phyloP scores from a whole-genome alignment of 129 eudicot genomes.

The Tagetes erecta region DNA sequence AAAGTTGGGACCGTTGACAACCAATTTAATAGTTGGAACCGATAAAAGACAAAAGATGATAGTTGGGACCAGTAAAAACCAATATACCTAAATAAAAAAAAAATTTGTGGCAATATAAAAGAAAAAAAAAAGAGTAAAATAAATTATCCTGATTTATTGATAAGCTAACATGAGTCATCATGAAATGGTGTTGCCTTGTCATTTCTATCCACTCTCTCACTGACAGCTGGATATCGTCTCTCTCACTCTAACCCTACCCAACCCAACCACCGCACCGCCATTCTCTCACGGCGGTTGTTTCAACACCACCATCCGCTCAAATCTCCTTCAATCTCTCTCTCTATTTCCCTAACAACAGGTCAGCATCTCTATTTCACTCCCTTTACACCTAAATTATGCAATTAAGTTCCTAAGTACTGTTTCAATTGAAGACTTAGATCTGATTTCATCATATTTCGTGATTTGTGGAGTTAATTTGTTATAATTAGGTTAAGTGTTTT shows the following conservation, averaged over 20 bases:
- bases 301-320: background rate
- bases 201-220: conserved; percentile 39
- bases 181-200: conserved; percentile 45
- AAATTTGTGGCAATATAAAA: too few relatives aligned
- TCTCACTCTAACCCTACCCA: conserved; percentile 48
- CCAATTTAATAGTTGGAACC: too few relatives aligned
- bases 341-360: conserved; percentile 26
- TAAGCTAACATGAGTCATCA: conserved; percentile 26
- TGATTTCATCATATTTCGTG: background rate
- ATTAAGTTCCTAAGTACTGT: background rate
- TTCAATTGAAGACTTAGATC: background rate
- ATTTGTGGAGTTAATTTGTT: conserved; percentile 8
- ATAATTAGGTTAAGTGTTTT: background rate
- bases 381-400: background rate
- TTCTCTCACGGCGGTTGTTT: conserved; percentile 28
- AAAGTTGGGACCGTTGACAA: too few relatives aligned
- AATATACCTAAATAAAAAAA: too few relatives aligned
- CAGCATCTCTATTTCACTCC: conserved; percentile 13
- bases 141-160: background rate
- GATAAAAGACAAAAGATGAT: too few relatives aligned
- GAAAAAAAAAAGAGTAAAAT: background rate
- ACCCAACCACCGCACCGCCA: conserved; percentile 34
- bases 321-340: conserved; percentile 19
- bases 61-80: too few relatives aligned
- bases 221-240: conserved; percentile 65